A percentile compares a stretch with the other conserved stretches of the same genome.
These are phyloP conservation scores for Oryza nivara DNA, from an alignment of 176 grass and related monocot genomes.

Conservation along the genomic window DNA sequence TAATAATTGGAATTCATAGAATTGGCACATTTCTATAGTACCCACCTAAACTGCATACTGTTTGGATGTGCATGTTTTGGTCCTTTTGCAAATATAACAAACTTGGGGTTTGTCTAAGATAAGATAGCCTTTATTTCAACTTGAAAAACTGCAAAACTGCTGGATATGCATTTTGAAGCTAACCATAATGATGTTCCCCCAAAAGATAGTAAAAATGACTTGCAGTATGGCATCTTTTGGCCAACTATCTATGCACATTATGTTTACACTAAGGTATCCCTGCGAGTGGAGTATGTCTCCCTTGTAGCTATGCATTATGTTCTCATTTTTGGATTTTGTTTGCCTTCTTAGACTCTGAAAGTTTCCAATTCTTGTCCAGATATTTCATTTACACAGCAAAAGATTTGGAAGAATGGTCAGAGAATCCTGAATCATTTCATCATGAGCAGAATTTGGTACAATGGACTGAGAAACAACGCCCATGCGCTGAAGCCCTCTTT, in stretches of 20 bases:
- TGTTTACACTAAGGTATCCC: background rate
- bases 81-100: slow-evolving; percentile 23
- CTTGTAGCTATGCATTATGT: background rate
- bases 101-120: slow-evolving; percentile 17
- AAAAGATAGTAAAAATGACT: background rate
- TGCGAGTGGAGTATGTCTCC: background rate
- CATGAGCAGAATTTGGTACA: slow-evolving; percentile 97
- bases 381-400: slow-evolving; percentile 96
- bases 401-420: slow-evolving; percentile 91
- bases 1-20: slow-evolving; percentile 32
- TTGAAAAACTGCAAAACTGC: background rate
- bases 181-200: background rate
- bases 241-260: background rate
- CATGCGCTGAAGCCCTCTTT: slow-evolving; percentile 95
- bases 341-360: slow-evolving; percentile 11
- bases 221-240: background rate
- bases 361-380: slow-evolving; percentile 50
- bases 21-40: background rate
- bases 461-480: slow-evolving; percentile 90
- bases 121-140: slow-evolving; percentile 15
- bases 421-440: slow-evolving; percentile 86
- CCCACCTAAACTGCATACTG: background rate
- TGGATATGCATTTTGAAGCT: slow-evolving; percentile 18
- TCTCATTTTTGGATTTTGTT: slow-evolving; percentile 17
- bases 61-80: slow-evolving; percentile 19